Percentiles rank a stretch among this genome's conserved stretches.
Conservation (phyloP, 331 rosid genomes). For the Dryas integrifolia region DNA sequence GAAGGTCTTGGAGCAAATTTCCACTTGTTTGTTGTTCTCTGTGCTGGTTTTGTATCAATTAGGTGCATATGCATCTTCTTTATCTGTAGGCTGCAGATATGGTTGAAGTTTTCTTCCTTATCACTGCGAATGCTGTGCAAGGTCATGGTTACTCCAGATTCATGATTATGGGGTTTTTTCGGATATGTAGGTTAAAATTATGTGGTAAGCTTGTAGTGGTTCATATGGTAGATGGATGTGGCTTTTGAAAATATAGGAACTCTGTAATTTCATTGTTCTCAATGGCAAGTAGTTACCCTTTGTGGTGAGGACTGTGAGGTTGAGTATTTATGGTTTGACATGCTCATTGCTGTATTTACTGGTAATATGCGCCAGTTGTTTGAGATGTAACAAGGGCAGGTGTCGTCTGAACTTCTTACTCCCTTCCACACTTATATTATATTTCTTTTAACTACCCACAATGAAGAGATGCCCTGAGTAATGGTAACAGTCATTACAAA, state of each 20-base stretch:
- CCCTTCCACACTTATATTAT: slow-evolving; percentile 28
- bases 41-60: slow-evolving; percentile 34
- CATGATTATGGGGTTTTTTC: slow-evolving; percentile 36
- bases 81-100: slow-evolving; percentile 31
- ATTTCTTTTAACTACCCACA: slow-evolving; percentile 29
- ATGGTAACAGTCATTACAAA: slow-evolving; percentile 50
- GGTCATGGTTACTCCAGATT: slow-evolving; percentile 37
- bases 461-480: slow-evolving; percentile 46
- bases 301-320: slow-evolving; percentile 18
- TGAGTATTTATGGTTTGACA: slow-evolving; percentile 24
- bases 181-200: slow-evolving; percentile 38
- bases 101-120: slow-evolving; percentile 27
- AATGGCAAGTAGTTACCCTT: slow-evolving; percentile 33
- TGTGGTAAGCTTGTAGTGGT: slow-evolving; percentile 34
- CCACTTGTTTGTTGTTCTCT: slow-evolving; percentile 23
- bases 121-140: slow-evolving; percentile 15
- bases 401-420: slow-evolving; percentile 37
- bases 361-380: slow-evolving; percentile 33
- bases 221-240: slow-evolving; percentile 34
- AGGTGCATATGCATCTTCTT: slow-evolving; percentile 28
- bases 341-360: slow-evolving; percentile 33
- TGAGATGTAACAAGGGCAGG: slow-evolving; percentile 38
- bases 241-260: slow-evolving; percentile 34
- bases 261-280: slow-evolving; percentile 24
- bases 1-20: slow-evolving; percentile 22